These are phyloP conservation scores for Asterophora lycoperdoides DNA, from an alignment of 768 basidiomycete genomes.

Conservation along the genomic window DNA sequence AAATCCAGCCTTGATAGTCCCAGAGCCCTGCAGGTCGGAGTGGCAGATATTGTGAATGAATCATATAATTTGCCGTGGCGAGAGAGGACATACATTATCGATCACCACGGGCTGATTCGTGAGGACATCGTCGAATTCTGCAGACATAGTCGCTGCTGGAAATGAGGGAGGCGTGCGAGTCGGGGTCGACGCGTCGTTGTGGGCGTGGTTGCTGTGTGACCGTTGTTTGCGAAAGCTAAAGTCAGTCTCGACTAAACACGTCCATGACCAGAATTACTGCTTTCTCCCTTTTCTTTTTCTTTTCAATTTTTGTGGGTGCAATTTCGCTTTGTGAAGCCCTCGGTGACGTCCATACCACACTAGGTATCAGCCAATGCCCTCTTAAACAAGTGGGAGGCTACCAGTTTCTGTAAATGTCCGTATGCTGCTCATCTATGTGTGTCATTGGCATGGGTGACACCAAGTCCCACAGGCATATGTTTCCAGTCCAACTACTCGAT, in stretches of 20 bases:
- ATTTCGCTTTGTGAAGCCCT: background rate
- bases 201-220: slow-evolving; percentile 5
- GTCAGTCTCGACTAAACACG: background rate
- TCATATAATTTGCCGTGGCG: slow-evolving; percentile 11
- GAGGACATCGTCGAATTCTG: slow-evolving; percentile 89
- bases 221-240: background rate
- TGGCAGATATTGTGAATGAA: slow-evolving; percentile 17
- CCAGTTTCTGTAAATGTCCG: slow-evolving; percentile 86
- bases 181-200: slow-evolving; percentile 11
- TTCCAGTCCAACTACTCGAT: slow-evolving; percentile 86
- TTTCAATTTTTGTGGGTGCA: slow-evolving; percentile 23
- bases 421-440: slow-evolving; percentile 3
- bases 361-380: slow-evolving; percentile 35
- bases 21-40: slow-evolving; percentile 71
- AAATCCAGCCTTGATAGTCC: slow-evolving; percentile 98
- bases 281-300: slow-evolving; percentile 10
- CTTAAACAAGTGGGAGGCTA: slow-evolving; percentile 82
- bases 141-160: slow-evolving; percentile 50
- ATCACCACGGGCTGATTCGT: slow-evolving; percentile 99
- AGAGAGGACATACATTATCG: slow-evolving; percentile 73
- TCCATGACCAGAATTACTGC: slow-evolving; percentile 10
- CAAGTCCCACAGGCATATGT: slow-evolving; percentile 70
- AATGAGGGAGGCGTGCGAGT: slow-evolving; percentile 9
- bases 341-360: background rate
- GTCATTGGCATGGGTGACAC: background rate